phyloP scores from a whole-genome alignment of 2,329 filamentous ascomycete species.

The Stagonosporopsis chrysanthemi region DNA sequence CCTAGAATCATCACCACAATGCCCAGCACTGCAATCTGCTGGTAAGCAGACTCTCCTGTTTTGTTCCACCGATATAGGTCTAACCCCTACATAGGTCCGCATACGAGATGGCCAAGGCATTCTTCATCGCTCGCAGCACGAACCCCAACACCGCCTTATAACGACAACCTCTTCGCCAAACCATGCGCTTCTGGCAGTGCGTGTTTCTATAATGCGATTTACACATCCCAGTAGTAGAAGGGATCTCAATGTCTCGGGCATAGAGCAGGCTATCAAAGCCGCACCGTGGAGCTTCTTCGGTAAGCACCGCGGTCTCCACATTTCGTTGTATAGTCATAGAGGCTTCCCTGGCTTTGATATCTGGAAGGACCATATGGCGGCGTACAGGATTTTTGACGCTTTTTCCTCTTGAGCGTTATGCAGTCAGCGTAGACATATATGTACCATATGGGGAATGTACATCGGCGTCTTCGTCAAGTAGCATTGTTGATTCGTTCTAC shows the following conservation, averaged over 20 bases:
- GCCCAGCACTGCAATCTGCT: constrained; percentile 99
- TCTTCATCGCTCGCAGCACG: constrained; percentile 62
- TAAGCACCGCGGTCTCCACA: constrained; percentile 27
- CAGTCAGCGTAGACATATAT: constrained; percentile 34
- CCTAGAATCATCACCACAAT: constrained; percentile 95
- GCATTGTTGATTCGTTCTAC: constrained; percentile 1
- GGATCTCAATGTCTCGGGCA: constrained; percentile 26
- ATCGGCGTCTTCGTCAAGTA: constrained; percentile 20
- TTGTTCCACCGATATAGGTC: neutral
- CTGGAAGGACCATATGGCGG: constrained; percentile 37
- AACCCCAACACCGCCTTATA: constrained; percentile 37
- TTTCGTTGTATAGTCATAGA: constrained; percentile 41
- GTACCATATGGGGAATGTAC: constrained; percentile 42
- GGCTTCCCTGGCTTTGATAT: constrained; percentile 29
- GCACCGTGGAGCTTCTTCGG: constrained; percentile 24
- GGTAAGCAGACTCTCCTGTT: constrained; percentile 62
- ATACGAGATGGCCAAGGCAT: constrained; percentile 73
- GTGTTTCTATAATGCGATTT: constrained; percentile 21
- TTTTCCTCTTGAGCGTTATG: constrained; percentile 33
- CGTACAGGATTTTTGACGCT: constrained; percentile 35
- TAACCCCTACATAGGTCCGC: constrained; percentile 60
- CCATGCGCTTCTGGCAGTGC: constrained; percentile 13
- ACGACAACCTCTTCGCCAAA: neutral
- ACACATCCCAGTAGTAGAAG: constrained; percentile 21
- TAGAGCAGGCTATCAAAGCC: constrained; percentile 17